Evolutionary conservation across 192 early-diverging fungal genomes (phyloP).

Genomic region (Rhizophlyctis rosea): DNA sequence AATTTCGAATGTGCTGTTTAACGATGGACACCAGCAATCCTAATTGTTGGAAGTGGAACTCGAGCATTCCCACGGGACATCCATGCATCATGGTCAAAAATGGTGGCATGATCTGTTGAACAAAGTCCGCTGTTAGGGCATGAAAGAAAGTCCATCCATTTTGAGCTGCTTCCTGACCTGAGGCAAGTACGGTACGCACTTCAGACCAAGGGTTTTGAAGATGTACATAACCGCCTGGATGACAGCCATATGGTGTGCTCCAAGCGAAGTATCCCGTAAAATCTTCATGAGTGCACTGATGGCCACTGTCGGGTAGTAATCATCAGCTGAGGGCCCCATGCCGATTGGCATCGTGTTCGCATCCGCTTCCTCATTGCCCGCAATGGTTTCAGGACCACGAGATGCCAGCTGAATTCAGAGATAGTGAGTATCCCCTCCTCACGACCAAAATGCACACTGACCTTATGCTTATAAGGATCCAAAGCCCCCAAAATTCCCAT

Average conservation of each 20-base stretch:
- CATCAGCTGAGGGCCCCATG: constrained; percentile 78
- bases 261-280: constrained; percentile 74
- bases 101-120: constrained; percentile 78
- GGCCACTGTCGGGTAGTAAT: constrained; percentile 87
- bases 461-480: constrained; percentile 82
- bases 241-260: constrained; percentile 78
- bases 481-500: constrained; percentile 93
- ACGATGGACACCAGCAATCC: constrained; percentile 78
- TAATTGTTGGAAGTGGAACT: constrained; percentile 89
- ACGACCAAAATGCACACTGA: constrained; percentile 1
- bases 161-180: constrained; percentile 49
- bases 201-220: constrained; percentile 83
- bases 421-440: neutral
- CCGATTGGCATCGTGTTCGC: constrained; percentile 42
- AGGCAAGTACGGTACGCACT: constrained; percentile 85
- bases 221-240: constrained; percentile 91
- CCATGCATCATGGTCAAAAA: constrained; percentile 83
- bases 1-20: constrained; percentile 85
- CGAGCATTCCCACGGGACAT: constrained; percentile 72
- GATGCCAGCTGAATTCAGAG: constrained; percentile 33
- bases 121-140: neutral
- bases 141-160: neutral
- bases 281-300: constrained; percentile 87
- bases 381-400: constrained; percentile 31
- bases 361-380: constrained; percentile 24